Conservation (phyloP, 2,329 filamentous ascomycete species). For the Aspergillus sergii region DNA sequence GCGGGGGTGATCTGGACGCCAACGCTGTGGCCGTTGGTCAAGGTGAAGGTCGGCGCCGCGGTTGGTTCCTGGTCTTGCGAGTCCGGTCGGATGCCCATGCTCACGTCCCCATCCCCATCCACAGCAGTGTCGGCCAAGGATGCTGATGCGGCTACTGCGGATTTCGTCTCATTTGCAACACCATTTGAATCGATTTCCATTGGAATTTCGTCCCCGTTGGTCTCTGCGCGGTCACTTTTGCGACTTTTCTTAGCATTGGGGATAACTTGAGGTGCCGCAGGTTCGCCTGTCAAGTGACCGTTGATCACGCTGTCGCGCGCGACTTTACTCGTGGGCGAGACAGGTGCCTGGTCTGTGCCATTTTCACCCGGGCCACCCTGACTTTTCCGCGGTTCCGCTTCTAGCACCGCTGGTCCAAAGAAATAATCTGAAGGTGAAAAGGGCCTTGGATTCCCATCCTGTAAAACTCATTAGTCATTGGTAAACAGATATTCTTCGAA, state of each 20-base stretch:
- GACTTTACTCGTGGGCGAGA: constrained; percentile 36
- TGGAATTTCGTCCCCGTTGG: constrained; percentile 36
- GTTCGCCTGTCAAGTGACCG: constrained; percentile 37
- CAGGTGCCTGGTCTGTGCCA: constrained; percentile 34
- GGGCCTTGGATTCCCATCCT: constrained; percentile 42
- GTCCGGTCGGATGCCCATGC: constrained; percentile 37
- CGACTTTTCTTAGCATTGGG: constrained; percentile 36
- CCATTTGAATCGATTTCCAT: constrained; percentile 48
- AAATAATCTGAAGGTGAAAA: constrained; percentile 46
- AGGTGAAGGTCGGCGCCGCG: constrained; percentile 38
- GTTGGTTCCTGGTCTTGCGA: constrained; percentile 34
- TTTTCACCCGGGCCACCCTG: constrained; percentile 26
- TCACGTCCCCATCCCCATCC: constrained; percentile 49
- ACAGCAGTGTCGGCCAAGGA: constrained; percentile 29
- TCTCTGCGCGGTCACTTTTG: constrained; percentile 34
- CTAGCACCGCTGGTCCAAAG: constrained; percentile 49
- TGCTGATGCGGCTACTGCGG: constrained; percentile 23
- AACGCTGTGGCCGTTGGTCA: constrained; percentile 48
- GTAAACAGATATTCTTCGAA: neutral
- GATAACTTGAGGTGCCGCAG: constrained; percentile 26
- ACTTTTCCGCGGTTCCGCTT: constrained; percentile 32
- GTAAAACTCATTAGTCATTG: constrained; percentile 18
- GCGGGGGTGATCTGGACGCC: constrained; percentile 52
- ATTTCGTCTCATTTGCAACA: constrained; percentile 30
- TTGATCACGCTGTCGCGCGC: constrained; percentile 40